Conservation (phyloP, 306 rosid species). For the Alnus rubra region DNA sequence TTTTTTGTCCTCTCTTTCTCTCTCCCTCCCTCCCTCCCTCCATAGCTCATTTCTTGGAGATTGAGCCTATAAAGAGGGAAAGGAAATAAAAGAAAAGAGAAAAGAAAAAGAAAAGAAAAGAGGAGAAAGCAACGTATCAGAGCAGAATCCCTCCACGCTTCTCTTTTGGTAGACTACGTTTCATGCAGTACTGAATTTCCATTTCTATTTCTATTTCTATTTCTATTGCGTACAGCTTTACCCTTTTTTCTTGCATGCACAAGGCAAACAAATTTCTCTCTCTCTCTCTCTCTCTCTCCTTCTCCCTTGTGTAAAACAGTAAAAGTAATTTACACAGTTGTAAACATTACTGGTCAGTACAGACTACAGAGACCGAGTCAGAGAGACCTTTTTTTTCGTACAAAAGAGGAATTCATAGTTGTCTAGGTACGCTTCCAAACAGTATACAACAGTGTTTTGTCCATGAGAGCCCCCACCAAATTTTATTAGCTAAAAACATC, state of each 20-base stretch:
- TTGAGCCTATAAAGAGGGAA: conserved; percentile 22
- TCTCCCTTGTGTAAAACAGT: neutral
- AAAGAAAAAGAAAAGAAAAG: neutral
- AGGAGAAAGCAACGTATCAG: conserved; percentile 36
- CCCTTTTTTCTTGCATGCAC: neutral
- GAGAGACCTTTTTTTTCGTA: neutral
- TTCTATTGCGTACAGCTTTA: neutral
- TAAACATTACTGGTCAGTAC: too few relatives aligned
- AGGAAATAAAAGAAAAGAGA: neutral
- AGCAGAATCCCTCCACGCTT: conserved; percentile 22
- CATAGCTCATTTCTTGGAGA: conserved; percentile 37
- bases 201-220: neutral
- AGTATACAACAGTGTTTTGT: too few relatives aligned
- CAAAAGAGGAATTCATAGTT: neutral
- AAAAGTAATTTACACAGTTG: too few relatives aligned
- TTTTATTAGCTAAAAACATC: too few relatives aligned
- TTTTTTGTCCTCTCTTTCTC: conserved; percentile 20
- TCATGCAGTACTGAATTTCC: conserved; percentile 23
- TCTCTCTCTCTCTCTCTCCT: neutral
- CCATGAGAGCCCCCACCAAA: too few relatives aligned
- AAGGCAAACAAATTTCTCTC: neutral
- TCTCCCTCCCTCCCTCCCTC: neutral
- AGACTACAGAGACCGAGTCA: neutral
- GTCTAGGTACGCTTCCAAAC: neutral
- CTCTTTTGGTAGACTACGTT: conserved; percentile 7